phyloP scores from a whole-genome alignment of 2,329 filamentous ascomycete genomes.

The Aspergillus candidus region DNA sequence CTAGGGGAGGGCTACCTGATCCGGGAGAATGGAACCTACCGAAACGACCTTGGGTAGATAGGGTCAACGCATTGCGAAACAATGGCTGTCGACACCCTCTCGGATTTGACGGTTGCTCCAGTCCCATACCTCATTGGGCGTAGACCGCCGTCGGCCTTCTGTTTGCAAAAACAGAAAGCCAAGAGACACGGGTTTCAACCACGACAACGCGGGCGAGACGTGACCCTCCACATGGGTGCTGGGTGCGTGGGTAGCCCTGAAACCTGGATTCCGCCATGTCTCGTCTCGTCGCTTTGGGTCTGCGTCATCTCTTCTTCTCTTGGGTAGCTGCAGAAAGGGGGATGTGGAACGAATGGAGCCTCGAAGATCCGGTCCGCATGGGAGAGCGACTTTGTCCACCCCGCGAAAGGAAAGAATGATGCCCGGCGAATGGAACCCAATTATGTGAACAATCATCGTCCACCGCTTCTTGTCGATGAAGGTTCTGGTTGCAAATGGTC shows the following conservation, averaged over 20 bases:
- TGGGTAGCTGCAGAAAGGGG: slow-evolving; percentile 25
- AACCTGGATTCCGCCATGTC: slow-evolving; percentile 19
- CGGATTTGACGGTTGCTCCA: slow-evolving; percentile 2
- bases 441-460: too few species aligned
- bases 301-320: slow-evolving; percentile 14
- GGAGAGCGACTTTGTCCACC: slow-evolving; percentile 6
- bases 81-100: slow-evolving; percentile 8
- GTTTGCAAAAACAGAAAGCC: slow-evolving; percentile 23
- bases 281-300: slow-evolving; percentile 8
- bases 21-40: too few species aligned
- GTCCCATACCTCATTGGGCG: slow-evolving; percentile 3
- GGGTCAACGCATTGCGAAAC: slow-evolving; percentile 6
- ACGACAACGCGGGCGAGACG: slow-evolving; percentile 8
- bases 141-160: slow-evolving; percentile 18
- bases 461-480: too few species aligned
- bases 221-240: slow-evolving; percentile 27
- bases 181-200: slow-evolving; percentile 9
- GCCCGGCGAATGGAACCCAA: neutral
- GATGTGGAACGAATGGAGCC: slow-evolving; percentile 26
- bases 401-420: slow-evolving; percentile 1
- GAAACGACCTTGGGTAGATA: neutral
- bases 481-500: neutral
- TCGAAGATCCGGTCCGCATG: slow-evolving; percentile 24
- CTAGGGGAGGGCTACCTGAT: neutral
- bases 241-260: slow-evolving; percentile 17